Percentiles rank a stretch among this genome's conserved stretches.
phyloP scores from a whole-genome alignment of 352 stramenopile species.

The Pythium pyrilobum region DNA sequence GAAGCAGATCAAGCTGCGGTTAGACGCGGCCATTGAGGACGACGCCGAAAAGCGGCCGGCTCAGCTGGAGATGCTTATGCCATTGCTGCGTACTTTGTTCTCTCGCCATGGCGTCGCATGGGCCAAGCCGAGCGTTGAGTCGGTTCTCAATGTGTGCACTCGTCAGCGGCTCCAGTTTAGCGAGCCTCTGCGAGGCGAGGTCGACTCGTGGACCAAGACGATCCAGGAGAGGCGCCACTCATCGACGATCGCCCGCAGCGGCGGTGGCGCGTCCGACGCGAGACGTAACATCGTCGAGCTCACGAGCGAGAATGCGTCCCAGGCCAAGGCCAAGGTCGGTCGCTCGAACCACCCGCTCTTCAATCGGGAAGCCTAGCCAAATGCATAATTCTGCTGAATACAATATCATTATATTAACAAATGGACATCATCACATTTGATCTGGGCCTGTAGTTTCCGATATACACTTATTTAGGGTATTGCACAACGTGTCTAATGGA shows the following conservation, averaged over 20 bases:
- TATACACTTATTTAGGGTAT: not conserved
- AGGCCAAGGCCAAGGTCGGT: conserved; percentile 58
- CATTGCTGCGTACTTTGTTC: conserved; percentile 57
- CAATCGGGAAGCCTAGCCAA: conserved; percentile 44
- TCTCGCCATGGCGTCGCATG: conserved; percentile 40
- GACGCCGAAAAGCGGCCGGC: not conserved
- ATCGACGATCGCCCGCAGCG: conserved; percentile 25
- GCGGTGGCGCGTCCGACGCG: conserved; percentile 43
- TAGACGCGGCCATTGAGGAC: conserved; percentile 26
- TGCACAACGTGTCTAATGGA: no score
- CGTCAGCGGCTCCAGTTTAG: conserved; percentile 48
- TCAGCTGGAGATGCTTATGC: conserved; percentile 40
- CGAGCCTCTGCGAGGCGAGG: conserved; percentile 35
- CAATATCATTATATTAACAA: not conserved
- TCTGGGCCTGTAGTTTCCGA: no score
- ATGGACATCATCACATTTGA: no score
- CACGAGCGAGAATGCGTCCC: conserved; percentile 21
- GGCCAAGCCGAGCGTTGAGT: conserved; percentile 58
- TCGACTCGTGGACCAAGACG: conserved; percentile 63
- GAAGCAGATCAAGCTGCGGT: conserved; percentile 49
- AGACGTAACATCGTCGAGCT: conserved; percentile 59
- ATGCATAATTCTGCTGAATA: not conserved
- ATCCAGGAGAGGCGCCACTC: conserved; percentile 48
- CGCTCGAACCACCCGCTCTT: conserved; percentile 72
- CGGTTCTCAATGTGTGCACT: conserved; percentile 45